These are phyloP conservation scores for Yamadazyma diospyri DNA, from an alignment of 1,139 yeast genomes.

Conservation along the genomic window DNA sequence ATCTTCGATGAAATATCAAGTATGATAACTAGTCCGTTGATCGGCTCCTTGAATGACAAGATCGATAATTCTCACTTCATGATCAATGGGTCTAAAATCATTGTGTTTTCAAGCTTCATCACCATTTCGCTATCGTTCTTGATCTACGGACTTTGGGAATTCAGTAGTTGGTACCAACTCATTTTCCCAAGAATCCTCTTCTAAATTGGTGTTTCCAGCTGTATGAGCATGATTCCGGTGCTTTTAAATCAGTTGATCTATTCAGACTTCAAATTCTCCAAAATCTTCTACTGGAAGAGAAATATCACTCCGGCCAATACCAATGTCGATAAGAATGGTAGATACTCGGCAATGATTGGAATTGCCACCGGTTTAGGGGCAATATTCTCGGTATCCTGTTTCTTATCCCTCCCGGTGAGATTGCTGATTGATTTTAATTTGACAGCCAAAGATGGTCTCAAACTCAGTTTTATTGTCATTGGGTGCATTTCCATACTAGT, in stretches of 20 bases:
- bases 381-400: constrained; percentile 48
- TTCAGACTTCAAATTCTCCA: constrained; percentile 37
- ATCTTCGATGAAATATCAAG: constrained; percentile 60
- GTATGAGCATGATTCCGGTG: constrained; percentile 48
- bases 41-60: constrained; percentile 64
- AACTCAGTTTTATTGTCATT: constrained; percentile 47
- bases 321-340: constrained; percentile 41
- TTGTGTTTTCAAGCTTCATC: constrained; percentile 47
- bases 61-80: constrained; percentile 21
- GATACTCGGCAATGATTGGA: constrained; percentile 59
- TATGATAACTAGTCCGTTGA: constrained; percentile 54
- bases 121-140: constrained; percentile 45
- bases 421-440: constrained; percentile 26
- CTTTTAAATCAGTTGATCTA: constrained; percentile 52
- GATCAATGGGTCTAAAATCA: constrained; percentile 50
- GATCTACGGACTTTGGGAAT: constrained; percentile 49
- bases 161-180: constrained; percentile 27
- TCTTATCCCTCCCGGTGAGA: constrained; percentile 47
- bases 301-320: constrained; percentile 3
- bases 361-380: constrained; percentile 68
- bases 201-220: constrained; percentile 56
- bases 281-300: constrained; percentile 22
- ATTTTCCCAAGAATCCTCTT: constrained; percentile 51
- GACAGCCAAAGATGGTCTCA: constrained; percentile 38
- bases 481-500: constrained; percentile 40